These are phyloP conservation scores for Metahyphopichia silvanorum DNA, from an alignment of 805 yeast species.

Conservation along the genomic window DNA sequence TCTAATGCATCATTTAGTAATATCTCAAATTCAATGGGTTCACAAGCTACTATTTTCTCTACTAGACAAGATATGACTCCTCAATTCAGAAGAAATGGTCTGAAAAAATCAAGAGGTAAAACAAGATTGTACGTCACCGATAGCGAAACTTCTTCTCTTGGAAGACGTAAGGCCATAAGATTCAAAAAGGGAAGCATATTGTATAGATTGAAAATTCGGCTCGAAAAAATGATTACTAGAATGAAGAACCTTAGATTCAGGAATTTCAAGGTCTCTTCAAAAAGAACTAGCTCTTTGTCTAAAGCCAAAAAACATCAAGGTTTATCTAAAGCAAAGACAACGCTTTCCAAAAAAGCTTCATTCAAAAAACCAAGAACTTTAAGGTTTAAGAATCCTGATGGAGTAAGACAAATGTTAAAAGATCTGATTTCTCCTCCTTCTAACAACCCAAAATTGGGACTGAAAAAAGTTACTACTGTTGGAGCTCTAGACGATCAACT, in stretches of 20 bases:
- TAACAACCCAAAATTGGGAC: constrained; percentile 29
- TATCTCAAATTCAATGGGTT: constrained; percentile 37
- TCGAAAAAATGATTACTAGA: constrained; percentile 20
- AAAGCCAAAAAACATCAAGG: neutral
- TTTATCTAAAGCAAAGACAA: constrained; percentile 4
- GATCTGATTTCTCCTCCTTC: constrained; percentile 25
- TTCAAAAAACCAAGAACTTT: constrained; percentile 2
- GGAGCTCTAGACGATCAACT: constrained; percentile 17
- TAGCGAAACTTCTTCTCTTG: constrained; percentile 11
- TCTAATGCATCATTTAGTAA: constrained; percentile 13
- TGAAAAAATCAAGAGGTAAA: constrained; percentile 1
- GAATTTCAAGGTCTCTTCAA: constrained; percentile 23
- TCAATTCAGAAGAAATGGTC: constrained; percentile 3
- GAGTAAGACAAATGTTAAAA: constrained; percentile 1
- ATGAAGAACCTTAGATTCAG: constrained; percentile 15
- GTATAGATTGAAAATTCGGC: constrained; percentile 27
- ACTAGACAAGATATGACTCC: constrained; percentile 23
- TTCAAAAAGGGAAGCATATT: constrained; percentile 28
- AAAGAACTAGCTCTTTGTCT: constrained; percentile 14
- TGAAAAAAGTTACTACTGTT: constrained; percentile 11
- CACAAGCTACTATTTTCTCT: constrained; percentile 45
- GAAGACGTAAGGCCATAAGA: constrained; percentile 31
- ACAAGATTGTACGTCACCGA: constrained; percentile 5
- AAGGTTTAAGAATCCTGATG: neutral
- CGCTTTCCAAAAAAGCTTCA: constrained; percentile 10